phyloP scores from a whole-genome alignment of 2,329 filamentous ascomycete species.

The Nigrospora sphaerica region DNA sequence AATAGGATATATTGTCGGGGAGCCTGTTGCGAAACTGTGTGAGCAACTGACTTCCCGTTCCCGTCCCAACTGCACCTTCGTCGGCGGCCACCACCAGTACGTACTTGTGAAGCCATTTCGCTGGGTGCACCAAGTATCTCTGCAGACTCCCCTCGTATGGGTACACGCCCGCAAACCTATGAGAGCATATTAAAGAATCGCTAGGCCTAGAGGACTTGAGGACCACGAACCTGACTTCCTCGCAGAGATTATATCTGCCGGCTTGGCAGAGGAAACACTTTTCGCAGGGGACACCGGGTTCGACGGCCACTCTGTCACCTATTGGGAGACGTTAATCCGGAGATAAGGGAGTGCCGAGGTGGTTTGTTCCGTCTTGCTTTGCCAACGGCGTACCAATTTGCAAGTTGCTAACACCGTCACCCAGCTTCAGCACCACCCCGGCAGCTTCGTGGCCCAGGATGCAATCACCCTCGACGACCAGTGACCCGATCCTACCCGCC shows the following conservation, averaged over 20 bases:
- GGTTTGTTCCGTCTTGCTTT: neutral
- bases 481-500: conserved; percentile 52
- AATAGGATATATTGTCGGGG: conserved; percentile 47
- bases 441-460: conserved; percentile 61
- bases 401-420: conserved; percentile 45
- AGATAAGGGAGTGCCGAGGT: no score
- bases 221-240: conserved; percentile 46
- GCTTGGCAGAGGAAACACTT: conserved; percentile 51
- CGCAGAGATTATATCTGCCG: conserved; percentile 58
- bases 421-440: conserved; percentile 50
- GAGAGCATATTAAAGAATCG: no score
- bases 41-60: neutral
- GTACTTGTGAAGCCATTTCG: conserved; percentile 49
- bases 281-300: conserved; percentile 58
- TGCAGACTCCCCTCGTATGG: conserved; percentile 55
- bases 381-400: conserved; percentile 29
- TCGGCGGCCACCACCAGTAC: conserved; percentile 2
- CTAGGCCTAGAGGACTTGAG: no score
- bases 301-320: conserved; percentile 60
- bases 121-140: conserved; percentile 54
- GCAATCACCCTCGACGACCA: conserved; percentile 56
- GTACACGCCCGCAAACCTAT: conserved; percentile 42
- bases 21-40: conserved; percentile 24
- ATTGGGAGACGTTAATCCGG: neutral
- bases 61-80: neutral